Evolutionary conservation across 805 yeast genomes (phyloP), one percentile per base, ranked within the genome.

Genomic region (Starmerella tilneyi): DNA sequence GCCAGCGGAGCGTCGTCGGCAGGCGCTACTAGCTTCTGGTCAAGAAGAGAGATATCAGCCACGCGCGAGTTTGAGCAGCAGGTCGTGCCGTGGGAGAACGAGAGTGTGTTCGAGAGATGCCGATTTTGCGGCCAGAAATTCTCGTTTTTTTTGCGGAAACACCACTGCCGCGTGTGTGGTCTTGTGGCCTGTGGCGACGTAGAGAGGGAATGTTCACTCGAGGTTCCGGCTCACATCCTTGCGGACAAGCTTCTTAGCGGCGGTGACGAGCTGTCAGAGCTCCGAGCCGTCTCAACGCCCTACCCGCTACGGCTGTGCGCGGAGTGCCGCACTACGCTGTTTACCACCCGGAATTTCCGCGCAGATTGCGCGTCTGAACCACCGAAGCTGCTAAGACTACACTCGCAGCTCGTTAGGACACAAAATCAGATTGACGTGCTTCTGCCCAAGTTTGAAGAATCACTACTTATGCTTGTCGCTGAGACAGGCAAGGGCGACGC

Each of bases 151-250:
- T 54, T 73, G 20, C 66, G 96, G 41, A 84, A 81, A 52, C 97
- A 92, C 59, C 98, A 89, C 60, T 92, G 98, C 61, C 67, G 97
- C 29, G 61, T 86, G 21, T 89, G 98, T 66, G 97, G 97, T 0
- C 58, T 63, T 22, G 75, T 82, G 1, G 84, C 85, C 0, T 89
- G 96, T 64, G 94, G 81, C 21, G 79, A 78, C 52, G 54, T 61
- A 42, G 64, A 48, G 40, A 72, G 68, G 8, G 78, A 67, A 12
- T 89, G 98, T 60, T 85, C 96, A 0, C 75, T 78, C 58, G 75
- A 76, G 45, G 79, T 84, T 0, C 84, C 84, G 0, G 54, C 79
- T 2, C 59, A 59, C 17, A 38, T 61, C 27, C 49, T 64, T 30
- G 59, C 60, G 7, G 52, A 46, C 19, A 60, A 61, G 43, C 51